These are phyloP conservation scores for Aspergillus carbonarius DNA, from an alignment of 2,329 filamentous ascomycete genomes.

Conservation along the genomic window DNA sequence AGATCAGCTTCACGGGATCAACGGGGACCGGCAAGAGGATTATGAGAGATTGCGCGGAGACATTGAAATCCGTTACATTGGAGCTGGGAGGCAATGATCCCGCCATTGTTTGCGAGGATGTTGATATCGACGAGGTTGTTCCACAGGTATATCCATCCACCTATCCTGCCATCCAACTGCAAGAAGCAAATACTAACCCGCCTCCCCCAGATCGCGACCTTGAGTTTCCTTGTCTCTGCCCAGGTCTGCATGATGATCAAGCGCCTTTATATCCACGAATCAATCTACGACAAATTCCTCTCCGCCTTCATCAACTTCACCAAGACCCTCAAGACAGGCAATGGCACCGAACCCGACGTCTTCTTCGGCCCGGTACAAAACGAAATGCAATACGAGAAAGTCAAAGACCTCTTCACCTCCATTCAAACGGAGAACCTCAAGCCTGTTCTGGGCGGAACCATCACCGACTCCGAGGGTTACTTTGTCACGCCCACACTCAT, in stretches of 20 bases:
- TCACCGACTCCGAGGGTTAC: constrained; percentile 47
- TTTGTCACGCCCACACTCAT: constrained; percentile 59
- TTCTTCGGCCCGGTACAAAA: constrained; percentile 62
- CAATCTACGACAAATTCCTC: constrained; percentile 56
- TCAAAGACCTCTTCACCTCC: constrained; percentile 57
- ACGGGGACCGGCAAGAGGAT: constrained; percentile 50
- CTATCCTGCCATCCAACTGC: neutral
- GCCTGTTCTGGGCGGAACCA: constrained; percentile 50
- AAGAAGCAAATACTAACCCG: neutral
- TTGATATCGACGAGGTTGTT: constrained; percentile 46
- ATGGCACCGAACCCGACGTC: constrained; percentile 39
- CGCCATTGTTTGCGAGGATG: constrained; percentile 51
- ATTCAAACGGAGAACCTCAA: constrained; percentile 54
- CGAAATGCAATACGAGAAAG: constrained; percentile 60
- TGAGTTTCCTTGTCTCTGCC: constrained; percentile 52
- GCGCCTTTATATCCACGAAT: constrained; percentile 59
- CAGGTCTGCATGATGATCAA: constrained; percentile 57
- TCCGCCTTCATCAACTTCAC: constrained; percentile 44
- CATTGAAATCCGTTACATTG: constrained; percentile 54
- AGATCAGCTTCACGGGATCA: constrained; percentile 58
- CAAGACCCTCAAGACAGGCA: constrained; percentile 36
- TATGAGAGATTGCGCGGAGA: constrained; percentile 47
- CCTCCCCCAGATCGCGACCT: constrained; percentile 39
- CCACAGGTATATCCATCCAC: neutral
- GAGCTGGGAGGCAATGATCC: constrained; percentile 56